phyloP scores from a whole-genome alignment of 495 filamentous ascomycete species.

The Lasiosphaeriaceae sp. region DNA sequence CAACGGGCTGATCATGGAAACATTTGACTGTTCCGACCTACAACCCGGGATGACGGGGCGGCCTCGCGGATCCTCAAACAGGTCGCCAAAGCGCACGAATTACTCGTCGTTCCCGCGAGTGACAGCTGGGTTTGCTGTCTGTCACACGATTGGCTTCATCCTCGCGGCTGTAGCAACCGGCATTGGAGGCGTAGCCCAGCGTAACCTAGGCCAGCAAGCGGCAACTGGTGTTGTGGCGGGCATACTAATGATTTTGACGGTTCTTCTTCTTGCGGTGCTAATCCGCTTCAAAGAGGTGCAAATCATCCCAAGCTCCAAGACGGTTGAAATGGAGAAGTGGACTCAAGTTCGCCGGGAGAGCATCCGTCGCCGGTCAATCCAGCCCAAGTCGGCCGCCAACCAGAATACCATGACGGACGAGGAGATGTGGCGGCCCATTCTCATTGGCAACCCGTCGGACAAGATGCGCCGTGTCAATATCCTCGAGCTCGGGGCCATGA shows the following conservation, averaged over 20 bases:
- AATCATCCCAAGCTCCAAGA: constrained; percentile 58
- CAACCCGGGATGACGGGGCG: constrained; percentile 57
- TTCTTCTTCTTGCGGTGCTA: constrained; percentile 57
- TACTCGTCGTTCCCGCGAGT: constrained; percentile 68
- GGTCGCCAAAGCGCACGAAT: constrained; percentile 54
- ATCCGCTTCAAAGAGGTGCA: constrained; percentile 60
- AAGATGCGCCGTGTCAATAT: constrained; percentile 63
- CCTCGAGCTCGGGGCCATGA: constrained; percentile 60
- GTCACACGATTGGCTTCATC: constrained; percentile 62
- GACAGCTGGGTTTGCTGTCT: constrained; percentile 63
- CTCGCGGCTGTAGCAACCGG: constrained; percentile 61
- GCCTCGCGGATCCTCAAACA: constrained; percentile 44
- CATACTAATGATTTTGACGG: constrained; percentile 57
- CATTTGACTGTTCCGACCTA: constrained; percentile 71
- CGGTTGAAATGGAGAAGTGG: constrained; percentile 48
- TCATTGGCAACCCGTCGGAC: constrained; percentile 64
- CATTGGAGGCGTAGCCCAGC: constrained; percentile 56
- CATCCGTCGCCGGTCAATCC: constrained; percentile 31
- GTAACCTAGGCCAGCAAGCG: constrained; percentile 59
- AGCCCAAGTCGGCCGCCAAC: constrained; percentile 31
- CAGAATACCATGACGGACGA: constrained; percentile 45
- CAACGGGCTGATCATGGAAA: constrained; percentile 74
- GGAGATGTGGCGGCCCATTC: constrained; percentile 59
- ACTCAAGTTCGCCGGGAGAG: constrained; percentile 39
- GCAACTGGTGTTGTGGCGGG: constrained; percentile 62